Evolutionary conservation across 495 filamentous ascomycete genomes (phyloP).

Genomic region (Chaetomium cochliodes): DNA sequence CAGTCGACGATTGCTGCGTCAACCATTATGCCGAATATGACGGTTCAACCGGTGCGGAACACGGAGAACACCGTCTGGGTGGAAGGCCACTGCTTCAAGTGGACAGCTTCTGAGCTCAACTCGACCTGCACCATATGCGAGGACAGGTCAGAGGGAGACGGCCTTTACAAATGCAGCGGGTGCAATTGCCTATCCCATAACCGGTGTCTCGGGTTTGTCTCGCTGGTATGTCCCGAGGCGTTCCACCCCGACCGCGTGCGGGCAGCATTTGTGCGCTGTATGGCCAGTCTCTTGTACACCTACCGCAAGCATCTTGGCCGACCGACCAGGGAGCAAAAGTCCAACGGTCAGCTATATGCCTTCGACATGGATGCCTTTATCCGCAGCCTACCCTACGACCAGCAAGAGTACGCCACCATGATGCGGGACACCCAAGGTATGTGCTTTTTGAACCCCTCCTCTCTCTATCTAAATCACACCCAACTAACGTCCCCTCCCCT

Average conservation of each 20-base stretch:
- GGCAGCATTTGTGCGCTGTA: slow-evolving; percentile 90
- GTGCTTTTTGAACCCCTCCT: slow-evolving; percentile 19
- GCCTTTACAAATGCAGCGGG: slow-evolving; percentile 78
- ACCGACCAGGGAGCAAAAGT: slow-evolving; percentile 79
- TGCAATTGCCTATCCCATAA: slow-evolving; percentile 77
- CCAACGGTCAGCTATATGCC: slow-evolving; percentile 77
- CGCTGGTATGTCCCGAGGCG: slow-evolving; percentile 81
- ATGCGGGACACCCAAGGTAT: slow-evolving; percentile 91
- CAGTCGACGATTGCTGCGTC: slow-evolving; percentile 97
- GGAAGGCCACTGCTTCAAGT: slow-evolving; percentile 89
- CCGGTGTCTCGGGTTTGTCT: slow-evolving; percentile 76
- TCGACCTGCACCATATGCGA: slow-evolving; percentile 83
- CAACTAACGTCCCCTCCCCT: slow-evolving; percentile 4
- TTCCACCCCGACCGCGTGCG: slow-evolving; percentile 89
- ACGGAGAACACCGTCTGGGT: slow-evolving; percentile 86
- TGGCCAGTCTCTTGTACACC: slow-evolving; percentile 92
- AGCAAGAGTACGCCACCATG: slow-evolving; percentile 82
- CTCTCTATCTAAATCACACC: slow-evolving; percentile 15
- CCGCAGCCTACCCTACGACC: slow-evolving; percentile 83
- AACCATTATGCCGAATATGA: slow-evolving; percentile 90
- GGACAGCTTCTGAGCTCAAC: slow-evolving; percentile 63
- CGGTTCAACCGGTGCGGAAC: slow-evolving; percentile 79
- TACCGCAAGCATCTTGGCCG: slow-evolving; percentile 82
- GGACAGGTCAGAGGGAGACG: slow-evolving; percentile 79
- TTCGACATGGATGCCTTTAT: slow-evolving; percentile 96